phyloP scores from a whole-genome alignment of 495 filamentous ascomycete species.

The Hypoxylon trugodes region DNA sequence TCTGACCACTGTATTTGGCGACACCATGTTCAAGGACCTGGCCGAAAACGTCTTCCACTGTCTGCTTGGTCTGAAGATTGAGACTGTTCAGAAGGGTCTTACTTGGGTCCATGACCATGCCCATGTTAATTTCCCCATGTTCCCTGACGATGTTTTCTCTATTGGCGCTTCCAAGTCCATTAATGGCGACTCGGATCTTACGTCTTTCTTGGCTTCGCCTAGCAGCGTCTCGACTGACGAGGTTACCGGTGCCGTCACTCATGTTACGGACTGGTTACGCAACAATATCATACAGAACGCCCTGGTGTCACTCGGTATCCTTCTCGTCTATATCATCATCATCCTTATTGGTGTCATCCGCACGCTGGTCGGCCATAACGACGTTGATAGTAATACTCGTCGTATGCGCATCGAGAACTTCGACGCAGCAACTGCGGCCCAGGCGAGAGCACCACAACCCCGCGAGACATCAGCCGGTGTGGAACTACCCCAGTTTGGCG shows the following conservation, averaged over 20 bases:
- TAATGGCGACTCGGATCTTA: conserved; percentile 61
- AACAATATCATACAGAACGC: conserved; percentile 75
- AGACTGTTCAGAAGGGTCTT: conserved; percentile 79
- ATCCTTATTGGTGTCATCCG: conserved; percentile 75
- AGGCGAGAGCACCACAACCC: neutral
- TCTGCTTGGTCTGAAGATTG: conserved; percentile 77
- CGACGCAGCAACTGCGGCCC: neutral
- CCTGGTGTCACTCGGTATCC: conserved; percentile 74
- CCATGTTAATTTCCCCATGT: conserved; percentile 78
- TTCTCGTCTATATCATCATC: conserved; percentile 79
- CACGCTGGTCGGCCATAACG: conserved; percentile 65
- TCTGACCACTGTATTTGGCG: conserved; percentile 80
- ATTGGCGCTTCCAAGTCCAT: conserved; percentile 74
- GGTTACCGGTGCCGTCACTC: conserved; percentile 75
- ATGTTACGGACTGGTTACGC: conserved; percentile 69
- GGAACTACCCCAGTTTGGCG: conserved; percentile 26
- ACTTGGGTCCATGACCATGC: conserved; percentile 91
- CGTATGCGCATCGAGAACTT: conserved; percentile 29
- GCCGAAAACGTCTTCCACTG: conserved; percentile 78
- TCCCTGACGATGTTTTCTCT: conserved; percentile 85
- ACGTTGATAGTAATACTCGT: conserved; percentile 49
- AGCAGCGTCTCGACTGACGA: conserved; percentile 75
- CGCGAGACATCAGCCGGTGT: neutral
- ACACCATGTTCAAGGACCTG: conserved; percentile 76
- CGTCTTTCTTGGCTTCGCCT: conserved; percentile 79